Base-by-base conservation (phyloP, 352 stramenopile genomes). In the Globisporangium lucens region DNA sequence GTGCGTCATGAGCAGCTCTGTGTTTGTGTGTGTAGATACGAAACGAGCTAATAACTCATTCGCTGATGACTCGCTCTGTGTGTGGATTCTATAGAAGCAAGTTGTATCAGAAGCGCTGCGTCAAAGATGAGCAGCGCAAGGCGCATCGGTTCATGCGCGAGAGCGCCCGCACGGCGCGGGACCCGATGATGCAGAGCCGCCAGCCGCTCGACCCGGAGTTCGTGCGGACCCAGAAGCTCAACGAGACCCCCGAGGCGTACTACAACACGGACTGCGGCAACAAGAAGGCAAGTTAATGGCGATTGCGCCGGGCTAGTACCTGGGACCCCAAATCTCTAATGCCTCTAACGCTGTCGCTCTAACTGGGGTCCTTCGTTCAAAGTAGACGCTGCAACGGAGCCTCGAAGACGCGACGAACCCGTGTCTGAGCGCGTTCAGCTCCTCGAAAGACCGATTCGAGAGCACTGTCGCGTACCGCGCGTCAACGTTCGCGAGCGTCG, bases 401-500 rank as follows among this genome's bases (percentile, higher is more conserved):
- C 58, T 86, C n/a, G 74, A 82, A 43, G 78, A 85, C 41, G 69
- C 71, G 30, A 70, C 71, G 4, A 90, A 90, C 33, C 80, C 76
- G 20, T 91, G 76, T 36, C 61, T 75, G 59, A 76, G 73, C 13
- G 73, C 77, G 1, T 91, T 91, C 58, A 88, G 75, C 56, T 90
- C 84, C 10, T 78, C 74, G 27, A 89, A 83, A 74, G 80, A 91
- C 56, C 73, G 83, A 2, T 89, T 90, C 67, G 82, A 80, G 20
- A 91, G 81, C 56, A 80, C 84, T 0, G 82, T 77, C 1, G 84
- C 82, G 17, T 92, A 90, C 69, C 80, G 82, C 9, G 71, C 82
- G 27, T 90, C 78, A 5, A 89, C 77, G 2, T 92, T 90, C 63
- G 80, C 82, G 35, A 90, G 80, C 51, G 77, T 92, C 29, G 83